Evolutionary conservation across 2,329 filamentous ascomycete genomes (phyloP).

Genomic region (Aspergillus hortae): DNA sequence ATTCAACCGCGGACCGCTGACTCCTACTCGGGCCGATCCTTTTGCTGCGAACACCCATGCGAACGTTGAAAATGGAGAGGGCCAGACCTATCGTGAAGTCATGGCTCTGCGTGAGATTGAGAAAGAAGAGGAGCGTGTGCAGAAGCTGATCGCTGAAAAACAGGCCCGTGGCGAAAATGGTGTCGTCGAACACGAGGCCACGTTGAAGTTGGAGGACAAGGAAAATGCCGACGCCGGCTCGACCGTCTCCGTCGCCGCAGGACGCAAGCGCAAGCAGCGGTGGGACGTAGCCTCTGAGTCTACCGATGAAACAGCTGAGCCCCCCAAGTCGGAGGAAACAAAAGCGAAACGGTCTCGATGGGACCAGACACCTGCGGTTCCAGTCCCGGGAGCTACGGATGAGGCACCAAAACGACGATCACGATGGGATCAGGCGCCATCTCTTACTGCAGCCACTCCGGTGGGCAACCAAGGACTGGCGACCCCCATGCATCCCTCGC

Average conservation of each 20-base stretch:
- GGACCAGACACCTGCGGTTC: conserved; percentile 73
- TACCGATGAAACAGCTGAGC: conserved; percentile 47
- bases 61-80: conserved; percentile 62
- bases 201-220: conserved; percentile 68
- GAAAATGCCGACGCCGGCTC: conserved; percentile 70
- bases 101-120: conserved; percentile 91
- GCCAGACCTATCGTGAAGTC: conserved; percentile 79
- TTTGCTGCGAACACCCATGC: conserved; percentile 73
- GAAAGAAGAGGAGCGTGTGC: conserved; percentile 85
- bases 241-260: conserved; percentile 59
- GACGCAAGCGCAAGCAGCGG: conserved; percentile 85
- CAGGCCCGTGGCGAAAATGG: conserved; percentile 59
- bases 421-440: conserved; percentile 88
- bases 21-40: conserved; percentile 79
- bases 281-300: conserved; percentile 76
- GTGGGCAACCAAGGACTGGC: conserved; percentile 70
- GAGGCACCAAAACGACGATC: conserved; percentile 71
- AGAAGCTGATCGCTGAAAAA: conserved; percentile 74
- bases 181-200: conserved; percentile 65
- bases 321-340: conserved; percentile 50
- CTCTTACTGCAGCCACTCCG: conserved; percentile 62
- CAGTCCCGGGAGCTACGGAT: conserved; percentile 38
- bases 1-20: conserved; percentile 76
- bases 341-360: conserved; percentile 79
- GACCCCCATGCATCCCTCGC: conserved; percentile 72